Percentiles rank a stretch among this genome's conserved stretches.
Evolutionary conservation across 257 asterid genomes (phyloP).

Genomic region (Striga asiatica): DNA sequence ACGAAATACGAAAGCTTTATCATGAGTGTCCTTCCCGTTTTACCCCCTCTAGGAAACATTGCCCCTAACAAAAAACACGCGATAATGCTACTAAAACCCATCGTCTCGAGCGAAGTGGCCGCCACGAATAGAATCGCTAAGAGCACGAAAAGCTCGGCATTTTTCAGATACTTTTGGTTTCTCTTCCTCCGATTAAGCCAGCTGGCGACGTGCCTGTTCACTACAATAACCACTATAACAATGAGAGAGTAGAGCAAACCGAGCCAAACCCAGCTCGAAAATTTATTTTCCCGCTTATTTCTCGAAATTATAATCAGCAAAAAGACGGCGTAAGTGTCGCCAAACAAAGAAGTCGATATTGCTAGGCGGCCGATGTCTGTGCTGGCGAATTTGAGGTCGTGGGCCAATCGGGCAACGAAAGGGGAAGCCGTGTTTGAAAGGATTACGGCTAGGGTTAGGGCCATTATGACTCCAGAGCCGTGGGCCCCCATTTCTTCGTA

Average conservation of each 20-base stretch:
- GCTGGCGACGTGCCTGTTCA: slow-evolving; percentile 38
- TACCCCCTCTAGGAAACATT: slow-evolving; percentile 89
- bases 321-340: slow-evolving; percentile 59
- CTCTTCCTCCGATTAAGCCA: slow-evolving; percentile 77
- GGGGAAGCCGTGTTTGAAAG: slow-evolving; percentile 87
- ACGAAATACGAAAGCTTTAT: slow-evolving; percentile 69
- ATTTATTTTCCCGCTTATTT: slow-evolving; percentile 12
- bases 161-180: slow-evolving; percentile 67
- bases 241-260: slow-evolving; percentile 31
- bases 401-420: slow-evolving; percentile 63
- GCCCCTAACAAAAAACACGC: slow-evolving; percentile 78
- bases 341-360: slow-evolving; percentile 60
- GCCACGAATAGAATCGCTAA: slow-evolving; percentile 62
- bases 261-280: slow-evolving; percentile 27
- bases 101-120: slow-evolving; percentile 57
- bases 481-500: slow-evolving; percentile 45
- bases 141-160: slow-evolving; percentile 50
- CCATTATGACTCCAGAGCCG: slow-evolving; percentile 43
- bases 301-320: slow-evolving; percentile 47
- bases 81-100: slow-evolving; percentile 76
- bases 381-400: slow-evolving; percentile 70
- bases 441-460: slow-evolving; percentile 43
- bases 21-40: slow-evolving; percentile 70
- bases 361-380: slow-evolving; percentile 82
- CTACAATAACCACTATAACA: slow-evolving; percentile 34